Conservation (phyloP, 2,329 filamentous ascomycete species). For the Aspergillus versicolor region DNA sequence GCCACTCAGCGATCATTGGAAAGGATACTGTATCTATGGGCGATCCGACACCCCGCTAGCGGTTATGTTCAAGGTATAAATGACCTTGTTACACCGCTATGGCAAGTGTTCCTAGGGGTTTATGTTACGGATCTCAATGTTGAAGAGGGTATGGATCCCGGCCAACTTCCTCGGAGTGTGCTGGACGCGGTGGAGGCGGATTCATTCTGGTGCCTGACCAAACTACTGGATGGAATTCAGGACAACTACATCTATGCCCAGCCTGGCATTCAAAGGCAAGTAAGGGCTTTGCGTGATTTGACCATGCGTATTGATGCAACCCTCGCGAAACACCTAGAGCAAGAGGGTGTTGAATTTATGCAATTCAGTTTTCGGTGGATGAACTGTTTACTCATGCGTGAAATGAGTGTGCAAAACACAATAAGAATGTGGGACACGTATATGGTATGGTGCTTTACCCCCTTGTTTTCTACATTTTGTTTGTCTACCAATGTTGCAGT, state of each 20-base stretch:
- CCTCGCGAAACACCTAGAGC: slow-evolving; percentile 84
- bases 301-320: slow-evolving; percentile 83
- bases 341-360: slow-evolving; percentile 94
- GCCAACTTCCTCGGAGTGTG: slow-evolving; percentile 84
- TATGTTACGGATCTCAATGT: slow-evolving; percentile 95
- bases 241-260: slow-evolving; percentile 99
- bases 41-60: slow-evolving; percentile 92
- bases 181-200: slow-evolving; percentile 96
- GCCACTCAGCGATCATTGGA: slow-evolving; percentile 93
- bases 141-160: slow-evolving; percentile 93
- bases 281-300: slow-evolving; percentile 81
- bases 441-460: slow-evolving; percentile 61
- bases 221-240: slow-evolving; percentile 96
- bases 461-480: neutral
- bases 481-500: neutral
- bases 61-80: slow-evolving; percentile 99
- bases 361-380: slow-evolving; percentile 99
- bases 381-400: slow-evolving; percentile 98
- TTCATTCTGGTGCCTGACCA: slow-evolving; percentile 97
- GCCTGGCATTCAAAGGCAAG: slow-evolving; percentile 92
- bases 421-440: slow-evolving; percentile 99
- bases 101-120: slow-evolving; percentile 91
- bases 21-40: slow-evolving; percentile 95
- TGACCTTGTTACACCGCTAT: slow-evolving; percentile 95
- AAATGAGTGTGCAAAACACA: slow-evolving; percentile 93